These are phyloP conservation scores for Pyrus communis DNA, from an alignment of 306 rosid genomes.

Conservation along the genomic window DNA sequence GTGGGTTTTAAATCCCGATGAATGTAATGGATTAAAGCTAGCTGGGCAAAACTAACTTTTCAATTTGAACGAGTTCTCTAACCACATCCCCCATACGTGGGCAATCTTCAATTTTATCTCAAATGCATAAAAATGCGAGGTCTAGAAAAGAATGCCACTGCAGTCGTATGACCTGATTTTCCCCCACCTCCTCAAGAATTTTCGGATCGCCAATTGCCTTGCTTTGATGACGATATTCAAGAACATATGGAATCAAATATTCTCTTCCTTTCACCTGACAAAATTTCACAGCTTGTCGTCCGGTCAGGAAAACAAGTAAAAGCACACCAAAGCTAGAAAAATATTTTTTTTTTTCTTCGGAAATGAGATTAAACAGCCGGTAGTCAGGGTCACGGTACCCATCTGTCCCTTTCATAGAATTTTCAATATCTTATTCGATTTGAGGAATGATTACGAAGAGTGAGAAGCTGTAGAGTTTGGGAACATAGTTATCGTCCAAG, in stretches of 20 bases:
- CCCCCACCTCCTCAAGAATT: too few species aligned
- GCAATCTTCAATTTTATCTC: background rate
- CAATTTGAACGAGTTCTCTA: background rate
- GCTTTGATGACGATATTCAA: too few species aligned
- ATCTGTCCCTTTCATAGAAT: too few species aligned
- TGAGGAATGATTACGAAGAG: background rate
- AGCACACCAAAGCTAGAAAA: background rate
- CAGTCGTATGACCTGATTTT: too few species aligned
- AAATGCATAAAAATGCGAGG: background rate
- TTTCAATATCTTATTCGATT: background rate
- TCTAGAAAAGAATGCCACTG: background rate
- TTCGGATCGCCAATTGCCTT: too few species aligned
- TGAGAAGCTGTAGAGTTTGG: background rate
- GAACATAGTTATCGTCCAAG: background rate
- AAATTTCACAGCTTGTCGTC: too few species aligned
- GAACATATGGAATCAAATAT: too few species aligned
- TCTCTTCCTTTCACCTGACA: too few species aligned
- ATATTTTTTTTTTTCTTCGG: background rate
- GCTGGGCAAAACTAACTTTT: background rate
- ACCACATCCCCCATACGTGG: background rate
- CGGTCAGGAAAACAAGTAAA: background rate
- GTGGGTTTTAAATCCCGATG: background rate
- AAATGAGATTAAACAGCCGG: fast-evolving
- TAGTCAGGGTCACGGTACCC: background rate
- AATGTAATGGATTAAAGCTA: background rate